These are phyloP conservation scores for Tinospora cordifolia DNA, from an alignment of 164 flowering plant species.

Conservation along the genomic window DNA sequence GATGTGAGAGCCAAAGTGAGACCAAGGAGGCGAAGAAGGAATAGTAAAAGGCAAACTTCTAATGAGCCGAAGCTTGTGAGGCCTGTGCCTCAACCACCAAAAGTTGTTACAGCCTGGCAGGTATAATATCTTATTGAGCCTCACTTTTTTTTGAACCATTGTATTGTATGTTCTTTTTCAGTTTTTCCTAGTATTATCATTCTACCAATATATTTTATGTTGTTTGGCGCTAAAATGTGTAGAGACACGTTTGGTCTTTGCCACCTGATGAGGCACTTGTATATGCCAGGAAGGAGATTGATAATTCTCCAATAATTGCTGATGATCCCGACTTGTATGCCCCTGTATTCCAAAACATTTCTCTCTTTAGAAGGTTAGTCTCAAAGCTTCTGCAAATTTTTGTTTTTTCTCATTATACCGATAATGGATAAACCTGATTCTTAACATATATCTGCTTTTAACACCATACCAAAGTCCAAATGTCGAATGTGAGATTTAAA, in stretches of 20 bases:
- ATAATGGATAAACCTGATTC: no score
- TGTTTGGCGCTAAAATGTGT: background rate
- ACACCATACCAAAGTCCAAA: no score
- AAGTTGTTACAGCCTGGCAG: background rate
- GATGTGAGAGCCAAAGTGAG: conserved; percentile 6
- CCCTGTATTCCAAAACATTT: conserved; percentile 9
- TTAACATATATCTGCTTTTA: no score
- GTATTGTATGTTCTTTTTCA: background rate
- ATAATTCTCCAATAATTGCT: conserved; percentile 3
- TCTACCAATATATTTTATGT: background rate
- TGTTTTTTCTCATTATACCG: no score
- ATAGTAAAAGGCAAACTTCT: background rate
- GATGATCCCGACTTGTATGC: conserved; percentile 5
- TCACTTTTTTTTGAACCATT: background rate
- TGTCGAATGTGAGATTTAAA: no score
- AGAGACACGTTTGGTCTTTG: conserved; percentile 12
- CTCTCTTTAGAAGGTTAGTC: conserved; percentile 7
- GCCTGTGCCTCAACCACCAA: background rate
- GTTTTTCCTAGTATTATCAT: background rate
- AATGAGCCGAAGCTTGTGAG: background rate
- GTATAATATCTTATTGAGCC: background rate
- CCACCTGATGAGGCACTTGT: conserved; percentile 12
- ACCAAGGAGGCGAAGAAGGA: background rate
- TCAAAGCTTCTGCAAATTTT: background rate
- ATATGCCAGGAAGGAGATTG: conserved; percentile 12